These are phyloP conservation scores for Kluyveromyces marxianus DNA, from an alignment of 1,139 yeast species.

Conservation along the genomic window DNA sequence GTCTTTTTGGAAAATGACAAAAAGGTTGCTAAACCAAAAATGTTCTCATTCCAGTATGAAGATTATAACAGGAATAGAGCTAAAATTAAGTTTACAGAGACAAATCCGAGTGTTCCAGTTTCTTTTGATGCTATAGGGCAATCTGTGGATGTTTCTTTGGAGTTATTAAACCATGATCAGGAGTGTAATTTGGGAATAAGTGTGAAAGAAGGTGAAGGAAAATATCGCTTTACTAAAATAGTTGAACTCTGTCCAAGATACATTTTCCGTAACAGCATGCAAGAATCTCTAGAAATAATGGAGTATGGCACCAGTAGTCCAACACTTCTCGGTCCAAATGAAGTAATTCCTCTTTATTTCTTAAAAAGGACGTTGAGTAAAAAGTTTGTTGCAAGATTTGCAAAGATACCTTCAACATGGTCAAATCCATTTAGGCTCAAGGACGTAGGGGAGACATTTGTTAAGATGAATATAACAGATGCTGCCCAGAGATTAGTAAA, in stretches of 20 bases:
- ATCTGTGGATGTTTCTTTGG: slow-evolving; percentile 56
- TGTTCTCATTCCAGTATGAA: slow-evolving; percentile 75
- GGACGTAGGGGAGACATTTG: slow-evolving; percentile 73
- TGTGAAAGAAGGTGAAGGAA: slow-evolving; percentile 82
- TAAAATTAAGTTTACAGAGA: slow-evolving; percentile 57
- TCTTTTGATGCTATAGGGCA: slow-evolving; percentile 92
- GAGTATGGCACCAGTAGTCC: slow-evolving; percentile 59
- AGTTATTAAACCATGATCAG: slow-evolving; percentile 47
- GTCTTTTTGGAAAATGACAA: slow-evolving; percentile 22
- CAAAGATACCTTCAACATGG: slow-evolving; percentile 60
- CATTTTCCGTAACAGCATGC: slow-evolving; percentile 56
- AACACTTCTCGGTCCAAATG: slow-evolving; percentile 40
- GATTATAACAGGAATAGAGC: slow-evolving; percentile 63
- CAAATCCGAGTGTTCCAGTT: slow-evolving; percentile 67
- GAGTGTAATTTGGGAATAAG: slow-evolving; percentile 74
- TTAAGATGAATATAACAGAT: slow-evolving; percentile 56
- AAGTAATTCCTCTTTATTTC: slow-evolving; percentile 53
- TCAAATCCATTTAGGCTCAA: slow-evolving; percentile 81
- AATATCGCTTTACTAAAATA: slow-evolving; percentile 67
- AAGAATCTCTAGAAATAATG: slow-evolving; percentile 42
- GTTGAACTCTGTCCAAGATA: slow-evolving; percentile 80
- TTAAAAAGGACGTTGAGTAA: slow-evolving; percentile 33
- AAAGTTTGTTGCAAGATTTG: slow-evolving; percentile 52
- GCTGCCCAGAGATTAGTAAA: slow-evolving; percentile 64
- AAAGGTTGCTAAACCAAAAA: slow-evolving; percentile 47